A percentile compares a stretch with the other conserved stretches of the same genome.
phyloP scores from a whole-genome alignment of 768 basidiomycete species.

The Cystofilobasidium capitatum region DNA sequence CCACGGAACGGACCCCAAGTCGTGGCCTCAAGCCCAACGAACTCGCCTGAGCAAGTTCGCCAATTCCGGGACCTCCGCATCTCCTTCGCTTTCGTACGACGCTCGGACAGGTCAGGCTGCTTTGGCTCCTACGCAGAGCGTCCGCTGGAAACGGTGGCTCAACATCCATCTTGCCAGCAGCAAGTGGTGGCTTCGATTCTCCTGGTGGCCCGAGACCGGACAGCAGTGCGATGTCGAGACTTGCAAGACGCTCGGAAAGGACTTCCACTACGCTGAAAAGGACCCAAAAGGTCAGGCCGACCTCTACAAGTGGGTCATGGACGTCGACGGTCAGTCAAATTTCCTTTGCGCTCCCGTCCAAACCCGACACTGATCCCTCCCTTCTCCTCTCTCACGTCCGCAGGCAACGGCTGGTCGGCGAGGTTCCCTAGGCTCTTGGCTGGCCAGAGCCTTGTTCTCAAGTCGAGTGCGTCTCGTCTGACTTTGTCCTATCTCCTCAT shows the following conservation, averaged over 20 bases:
- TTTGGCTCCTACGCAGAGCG: neutral
- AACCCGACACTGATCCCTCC: no score
- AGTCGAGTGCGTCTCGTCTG: no score
- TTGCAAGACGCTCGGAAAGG: neutral
- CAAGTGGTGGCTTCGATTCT: neutral
- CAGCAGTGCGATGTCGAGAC: neutral
- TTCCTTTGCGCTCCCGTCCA: no score
- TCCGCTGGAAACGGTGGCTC: neutral
- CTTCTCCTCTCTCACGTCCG: no score
- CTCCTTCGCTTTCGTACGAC: neutral
- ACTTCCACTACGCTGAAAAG: neutral
- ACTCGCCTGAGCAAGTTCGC: neutral
- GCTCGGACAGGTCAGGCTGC: neutral
- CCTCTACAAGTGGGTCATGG: neutral
- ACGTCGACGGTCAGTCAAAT: no score
- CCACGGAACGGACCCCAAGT: neutral
- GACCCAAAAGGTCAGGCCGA: neutral
- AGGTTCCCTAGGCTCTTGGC: neutral
- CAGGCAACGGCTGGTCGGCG: neutral
- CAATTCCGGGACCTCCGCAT: neutral
- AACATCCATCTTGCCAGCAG: neutral
- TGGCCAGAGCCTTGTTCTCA: neutral
- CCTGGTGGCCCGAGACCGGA: neutral
- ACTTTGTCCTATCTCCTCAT: no score
- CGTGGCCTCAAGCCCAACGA: neutral